Base-by-base conservation (phyloP, 2,329 filamentous ascomycete species). In the Neocucurbitaria cava region DNA sequence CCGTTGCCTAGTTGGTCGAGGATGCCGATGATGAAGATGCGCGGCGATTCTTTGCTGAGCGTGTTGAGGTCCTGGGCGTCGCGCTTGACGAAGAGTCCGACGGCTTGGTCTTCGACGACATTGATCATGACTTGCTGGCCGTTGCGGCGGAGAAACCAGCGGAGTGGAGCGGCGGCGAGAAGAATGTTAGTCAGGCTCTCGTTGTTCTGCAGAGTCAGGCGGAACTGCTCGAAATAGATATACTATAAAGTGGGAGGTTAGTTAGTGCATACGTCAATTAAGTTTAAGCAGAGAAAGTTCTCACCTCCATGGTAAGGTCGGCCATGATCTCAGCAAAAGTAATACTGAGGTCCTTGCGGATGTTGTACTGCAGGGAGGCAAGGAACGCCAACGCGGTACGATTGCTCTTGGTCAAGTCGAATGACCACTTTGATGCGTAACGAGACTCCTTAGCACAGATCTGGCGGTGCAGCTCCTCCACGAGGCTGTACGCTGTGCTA, bases 381-480 rank as follows among this genome's bases (percentile, higher is more conserved):
- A 82, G 62, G 71, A 81, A 82, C 10, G 77, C 75, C 13, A 73
- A 54, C 1, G 68, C 52, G 2, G 62, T 58, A n/a, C 70, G 71
- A 24, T 47, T 54, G 30, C 52, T 56, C 53, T 69, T 70, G 1
- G 68, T 72, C 28, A 72, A 36, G 31, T 73, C 68, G n/a, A 72
- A 72, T 8, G 68, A 70, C 65, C 66, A 72, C 41, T 71, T 69
- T 11, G 62, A 65, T 18, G 64, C 55, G 21, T 65, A 62, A n/a
- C 62, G 59, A 41, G 62, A 54, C 35, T 81, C 77, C 31, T 77
- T 76, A 20, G 79, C 78, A 26, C 83, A 77, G n/a, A 83, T 76
- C 54, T 83, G 80, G 46, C 78, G 76, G 54, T 80, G 81, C 13
- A 84, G 65, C 54, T 83, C 78, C 30, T 79, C 72, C 5, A 83